A percentile compares a stretch with the other conserved stretches of the same genome.
Evolutionary conservation across 176 grass and related monocot genomes (phyloP).

Genomic region (Alloteropsis semialata): DNA sequence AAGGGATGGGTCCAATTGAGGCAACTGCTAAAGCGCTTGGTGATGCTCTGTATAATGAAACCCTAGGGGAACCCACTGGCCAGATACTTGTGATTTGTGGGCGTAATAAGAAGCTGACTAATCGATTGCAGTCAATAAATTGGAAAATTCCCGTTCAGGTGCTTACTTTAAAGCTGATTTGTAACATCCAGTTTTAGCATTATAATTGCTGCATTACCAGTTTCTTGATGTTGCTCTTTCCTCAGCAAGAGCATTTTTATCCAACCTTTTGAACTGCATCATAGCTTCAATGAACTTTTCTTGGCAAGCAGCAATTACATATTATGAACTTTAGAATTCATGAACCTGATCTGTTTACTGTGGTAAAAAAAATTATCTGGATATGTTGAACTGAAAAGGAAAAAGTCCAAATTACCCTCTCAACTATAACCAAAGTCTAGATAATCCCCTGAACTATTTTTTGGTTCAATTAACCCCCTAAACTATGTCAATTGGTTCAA

Average conservation of each 20-base stretch:
- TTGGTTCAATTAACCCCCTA: no score
- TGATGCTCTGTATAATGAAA: constrained; percentile 72
- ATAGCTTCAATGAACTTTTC: constrained; percentile 13
- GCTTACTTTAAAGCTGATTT: constrained; percentile 15
- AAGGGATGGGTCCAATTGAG: constrained; percentile 99
- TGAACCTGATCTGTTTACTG: neutral
- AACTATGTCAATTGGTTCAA: no score
- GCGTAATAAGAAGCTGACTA: constrained; percentile 79
- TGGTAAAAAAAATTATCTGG: neutral
- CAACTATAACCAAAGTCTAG: no score
- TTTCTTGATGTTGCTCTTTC: constrained; percentile 6
- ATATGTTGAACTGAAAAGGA: neutral
- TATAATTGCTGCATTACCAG: neutral
- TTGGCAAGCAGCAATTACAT: neutral
- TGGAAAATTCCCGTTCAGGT: constrained; percentile 96
- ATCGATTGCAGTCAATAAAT: constrained; percentile 66
- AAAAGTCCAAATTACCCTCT: no score
- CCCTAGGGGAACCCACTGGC: constrained; percentile 56
- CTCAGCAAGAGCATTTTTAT: neutral
- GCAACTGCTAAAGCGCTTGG: constrained; percentile 79
- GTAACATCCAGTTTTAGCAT: constrained; percentile 8
- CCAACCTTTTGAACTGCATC: neutral
- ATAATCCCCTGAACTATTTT: no score
- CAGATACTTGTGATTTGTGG: constrained; percentile 97
- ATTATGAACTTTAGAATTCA: neutral